Conservation (phyloP, 352 stramenopile species). For the Phytophthora quininea region DNA sequence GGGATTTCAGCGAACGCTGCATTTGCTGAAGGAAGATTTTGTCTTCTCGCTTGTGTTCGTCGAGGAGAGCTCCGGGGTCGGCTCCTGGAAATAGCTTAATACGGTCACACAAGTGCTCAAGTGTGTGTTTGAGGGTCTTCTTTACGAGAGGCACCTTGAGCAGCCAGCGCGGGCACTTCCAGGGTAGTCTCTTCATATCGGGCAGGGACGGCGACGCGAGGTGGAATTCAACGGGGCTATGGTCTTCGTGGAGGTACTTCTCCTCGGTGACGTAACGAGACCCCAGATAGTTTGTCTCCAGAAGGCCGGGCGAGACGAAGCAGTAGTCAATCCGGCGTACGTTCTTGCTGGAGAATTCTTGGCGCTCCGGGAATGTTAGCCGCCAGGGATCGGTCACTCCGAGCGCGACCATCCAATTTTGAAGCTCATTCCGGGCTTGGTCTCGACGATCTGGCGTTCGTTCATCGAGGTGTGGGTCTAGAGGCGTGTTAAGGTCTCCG, state of each 20-base stretch:
- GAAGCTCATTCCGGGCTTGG: neutral
- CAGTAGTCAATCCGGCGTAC: neutral
- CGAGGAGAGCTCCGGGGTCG: neutral
- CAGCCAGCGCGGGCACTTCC: neutral
- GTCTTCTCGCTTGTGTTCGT: constrained; percentile 9
- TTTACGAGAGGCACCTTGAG: neutral
- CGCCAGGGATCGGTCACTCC: constrained; percentile 8
- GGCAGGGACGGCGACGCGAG: neutral
- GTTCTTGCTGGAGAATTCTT: neutral
- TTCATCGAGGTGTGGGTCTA: constrained; percentile 9
- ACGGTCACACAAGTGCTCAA: neutral
- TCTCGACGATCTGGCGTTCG: neutral
- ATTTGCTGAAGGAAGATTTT: constrained; percentile 3
- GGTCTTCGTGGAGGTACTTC: constrained; percentile 4
- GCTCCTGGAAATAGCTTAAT: neutral
- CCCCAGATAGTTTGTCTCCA: neutral
- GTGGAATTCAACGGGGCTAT: neutral
- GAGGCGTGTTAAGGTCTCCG: constrained; percentile 4
- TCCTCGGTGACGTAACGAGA: neutral
- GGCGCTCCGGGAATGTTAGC: neutral
- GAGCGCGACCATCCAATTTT: constrained; percentile 4
- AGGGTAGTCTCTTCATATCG: neutral
- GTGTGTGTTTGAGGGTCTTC: neutral
- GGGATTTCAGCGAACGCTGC: neutral
- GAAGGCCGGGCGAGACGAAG: neutral